Evolutionary conservation across 2,329 filamentous ascomycete species (phyloP), one percentile per base, ranked within the genome.

Genomic region (Daldinia sp.): DNA sequence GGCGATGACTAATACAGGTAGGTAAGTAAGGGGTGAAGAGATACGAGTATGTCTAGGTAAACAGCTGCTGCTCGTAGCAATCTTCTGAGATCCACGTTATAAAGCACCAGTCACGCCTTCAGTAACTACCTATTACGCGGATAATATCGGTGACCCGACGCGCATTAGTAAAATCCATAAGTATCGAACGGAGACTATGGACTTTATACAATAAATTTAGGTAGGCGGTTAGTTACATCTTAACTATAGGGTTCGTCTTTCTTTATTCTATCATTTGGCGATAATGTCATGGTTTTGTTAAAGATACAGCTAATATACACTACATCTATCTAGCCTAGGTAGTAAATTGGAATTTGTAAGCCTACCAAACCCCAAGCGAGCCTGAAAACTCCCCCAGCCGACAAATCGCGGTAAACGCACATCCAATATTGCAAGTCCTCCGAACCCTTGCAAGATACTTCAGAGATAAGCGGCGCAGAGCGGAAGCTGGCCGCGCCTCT

Each of bases 291-390:
- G 33, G 37, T 26, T 33, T 63, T 12, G 37, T 20, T 33, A 51
- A 35, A 41, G 30, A 56, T 62, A 62, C 41, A 39, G 60, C 12
- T 23, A 30, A 30, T 50, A 15, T n/a, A 15, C 20, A 48, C 13
- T n/a, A 15, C 20, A 48, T 26, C 4, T 30, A 50, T 35, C 33
- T 35, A 35, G 33, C 33, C 4, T 30, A 50, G 7, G 7, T 35
- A 35, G 33, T 10, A 35, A 35, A 35, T 2, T 9, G 33, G 26
- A 18, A 50, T 26, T n/a, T n/a, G 2, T 13, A 33, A 30, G 26
- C 26, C 26, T 50, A 6, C 26, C 46, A 18, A 30, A 13, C 13
- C 15, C 26, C n/a, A 50, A 23, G 46, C n/a, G 26, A 30, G 46
- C 46, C 6, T 30, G 6, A 12, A 50, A 50, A 7, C 2, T n/a